Base-by-base conservation (phyloP, 2,329 filamentous ascomycete genomes). In the Aspergillus sp. region DNA sequence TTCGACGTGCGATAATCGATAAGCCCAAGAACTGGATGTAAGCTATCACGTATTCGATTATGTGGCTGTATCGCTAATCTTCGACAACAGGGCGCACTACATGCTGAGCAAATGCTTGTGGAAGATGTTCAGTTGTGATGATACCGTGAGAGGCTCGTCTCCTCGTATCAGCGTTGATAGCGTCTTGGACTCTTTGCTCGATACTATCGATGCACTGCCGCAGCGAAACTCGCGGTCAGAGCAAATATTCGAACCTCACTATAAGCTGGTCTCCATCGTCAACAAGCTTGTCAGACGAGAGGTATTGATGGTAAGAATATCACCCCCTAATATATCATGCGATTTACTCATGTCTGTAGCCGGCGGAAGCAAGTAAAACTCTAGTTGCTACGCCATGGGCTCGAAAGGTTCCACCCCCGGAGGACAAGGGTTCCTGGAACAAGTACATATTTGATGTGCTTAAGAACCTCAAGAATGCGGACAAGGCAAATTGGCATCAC, bases 401-500 rank as follows among this genome's bases (percentile, higher is more conserved):
- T 47, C 79, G 81, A 31, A 85, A 84, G 57, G 74, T 85, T 9
- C 73, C 76, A 62, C 67, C 79, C 54, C 75, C 84, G 69, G 69
- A 83, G 74, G 71, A 83, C 73, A 54, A 81, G 74, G 77, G 83
- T 64, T 77, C 83, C 8, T 88, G 85, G 80, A 84, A 87, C 52
- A 70, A 80, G 1, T 91, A 91, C 68, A 85, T 90, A 48, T 75
- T 89, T 15, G 87, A 77, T 7, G 75, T 88, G 0, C 75, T 89
- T 53, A 85, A 84, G 68, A 81, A 81, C 34, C 76, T 90, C 57
- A 84, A 85, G 58, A 79, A 79, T 41, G 92, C 92, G 63, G 93
- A 97, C 77, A 96, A 96, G 80, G 91, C 91, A 0, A 94, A 95
- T 70, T 97, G 93, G 93, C 93, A 97, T 72, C 93, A 97, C 74